Evolutionary conservation across 75 land plant genomes (phyloP), one percentile per base, ranked within the genome.

Genomic region (Gnetum montanum): DNA sequence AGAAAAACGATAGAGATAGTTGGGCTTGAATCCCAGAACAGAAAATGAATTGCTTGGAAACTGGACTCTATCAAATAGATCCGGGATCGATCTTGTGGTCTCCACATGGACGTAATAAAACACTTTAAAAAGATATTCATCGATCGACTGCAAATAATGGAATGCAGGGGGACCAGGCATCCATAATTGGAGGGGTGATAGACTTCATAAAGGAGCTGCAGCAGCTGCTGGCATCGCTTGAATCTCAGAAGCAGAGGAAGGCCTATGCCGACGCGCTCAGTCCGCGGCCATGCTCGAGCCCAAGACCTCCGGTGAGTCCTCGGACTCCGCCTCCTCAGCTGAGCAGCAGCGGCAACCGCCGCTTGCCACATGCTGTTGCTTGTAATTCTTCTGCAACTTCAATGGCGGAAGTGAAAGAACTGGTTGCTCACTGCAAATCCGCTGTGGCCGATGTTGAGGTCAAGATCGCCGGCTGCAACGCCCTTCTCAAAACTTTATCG

Each of bases 101-200:
- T n/a, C n/a, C n/a, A n/a, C n/a, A n/a, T n/a, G n/a, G n/a, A n/a
- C n/a, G n/a, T n/a, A n/a, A n/a, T n/a, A n/a, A n/a, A n/a, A n/a
- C n/a, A n/a, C n/a, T n/a, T n/a, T n/a, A n/a, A n/a, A n/a, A n/a
- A n/a, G n/a, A n/a, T n/a, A n/a, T n/a, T n/a, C n/a, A n/a, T n/a
- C n/a, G n/a, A n/a, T n/a, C n/a, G n/a, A n/a, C n/a, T n/a, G n/a
- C n/a, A n/a, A n/a, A n/a, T n/a, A n/a, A 41, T 41, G 43, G 43
- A 15, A 41, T 33, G 8, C 67, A 88, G 95, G 85, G 90, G 35
- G 95, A 88, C 64, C 95, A 88, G 68, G 95, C 95, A 41, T 91
- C 97, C 4, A 78, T 91, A 8, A 88, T 91, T 19, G 97, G 97
- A 7, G 97, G 97, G 1, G 97, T 84, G 3, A 70, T 87, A 25